phyloP scores from a whole-genome alignment of 805 yeast genomes.

The Candida nitratophila region DNA sequence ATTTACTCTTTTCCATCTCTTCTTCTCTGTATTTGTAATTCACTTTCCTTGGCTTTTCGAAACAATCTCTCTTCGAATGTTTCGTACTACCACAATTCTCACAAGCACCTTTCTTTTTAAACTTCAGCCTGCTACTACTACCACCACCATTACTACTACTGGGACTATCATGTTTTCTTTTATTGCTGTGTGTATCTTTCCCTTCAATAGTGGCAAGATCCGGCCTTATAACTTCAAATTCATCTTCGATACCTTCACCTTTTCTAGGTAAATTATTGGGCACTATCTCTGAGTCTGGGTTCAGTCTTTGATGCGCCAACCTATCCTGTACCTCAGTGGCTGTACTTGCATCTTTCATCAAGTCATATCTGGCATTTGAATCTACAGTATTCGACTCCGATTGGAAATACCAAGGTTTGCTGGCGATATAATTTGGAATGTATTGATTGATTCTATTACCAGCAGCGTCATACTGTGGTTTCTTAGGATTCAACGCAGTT shows the following conservation, averaged over 20 bases:
- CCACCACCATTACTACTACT: slow-evolving; percentile 2
- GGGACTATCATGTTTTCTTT: slow-evolving; percentile 1
- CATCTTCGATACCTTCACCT: slow-evolving; percentile 54
- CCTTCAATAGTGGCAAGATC: slow-evolving; percentile 6
- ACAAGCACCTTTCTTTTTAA: slow-evolving; percentile 32
- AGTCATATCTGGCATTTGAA: slow-evolving; percentile 21
- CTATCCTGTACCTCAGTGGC: slow-evolving; percentile 31
- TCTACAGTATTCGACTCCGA: slow-evolving; percentile 17
- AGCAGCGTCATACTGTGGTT: slow-evolving; percentile 23
- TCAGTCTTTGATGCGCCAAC: slow-evolving; percentile 50
- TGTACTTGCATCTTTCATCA: slow-evolving; percentile 16
- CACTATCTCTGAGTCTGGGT: slow-evolving; percentile 32
- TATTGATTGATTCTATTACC: slow-evolving; percentile 31
- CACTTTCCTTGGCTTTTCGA: slow-evolving; percentile 47
- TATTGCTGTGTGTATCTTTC: slow-evolving; percentile 2
- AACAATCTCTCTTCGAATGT: slow-evolving; percentile 47
- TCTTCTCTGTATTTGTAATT: slow-evolving; percentile 23
- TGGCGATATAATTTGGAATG: slow-evolving; percentile 33
- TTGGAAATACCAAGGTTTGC: slow-evolving; percentile 34
- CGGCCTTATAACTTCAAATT: slow-evolving; percentile 17
- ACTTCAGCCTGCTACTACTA: not conserved
- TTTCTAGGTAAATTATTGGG: slow-evolving; percentile 42
- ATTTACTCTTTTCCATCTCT: slow-evolving; percentile 8
- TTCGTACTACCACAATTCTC: slow-evolving; percentile 51
- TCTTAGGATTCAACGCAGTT: not conserved